These are phyloP conservation scores for Pichia nakasei DNA, from an alignment of 805 yeast genomes.

Conservation along the genomic window DNA sequence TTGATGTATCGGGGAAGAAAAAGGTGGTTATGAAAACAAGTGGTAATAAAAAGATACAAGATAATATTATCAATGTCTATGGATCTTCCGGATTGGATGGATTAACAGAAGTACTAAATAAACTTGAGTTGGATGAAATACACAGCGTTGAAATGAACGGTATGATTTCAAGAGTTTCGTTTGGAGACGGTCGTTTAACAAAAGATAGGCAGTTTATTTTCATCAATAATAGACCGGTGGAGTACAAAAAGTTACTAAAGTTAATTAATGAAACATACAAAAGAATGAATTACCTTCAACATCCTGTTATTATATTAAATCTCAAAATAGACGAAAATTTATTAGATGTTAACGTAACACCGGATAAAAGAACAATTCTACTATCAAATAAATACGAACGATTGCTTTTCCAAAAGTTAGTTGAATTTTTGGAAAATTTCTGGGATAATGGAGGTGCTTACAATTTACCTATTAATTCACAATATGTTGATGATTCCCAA, in stretches of 20 bases:
- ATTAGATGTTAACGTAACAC: slow-evolving; percentile 84
- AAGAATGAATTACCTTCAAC: slow-evolving; percentile 61
- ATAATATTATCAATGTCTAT: slow-evolving; percentile 57
- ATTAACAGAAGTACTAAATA: slow-evolving; percentile 40
- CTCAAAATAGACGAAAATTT: slow-evolving; percentile 41
- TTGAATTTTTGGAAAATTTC: slow-evolving; percentile 38
- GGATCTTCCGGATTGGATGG: slow-evolving; percentile 62
- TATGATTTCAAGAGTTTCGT: slow-evolving; percentile 62
- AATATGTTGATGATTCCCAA: background rate
- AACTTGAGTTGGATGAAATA: slow-evolving; percentile 28
- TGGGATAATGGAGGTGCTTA: slow-evolving; percentile 25
- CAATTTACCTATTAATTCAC: slow-evolving; percentile 7
- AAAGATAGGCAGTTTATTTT: slow-evolving; percentile 69
- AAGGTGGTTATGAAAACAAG: slow-evolving; percentile 49
- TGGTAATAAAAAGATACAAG: slow-evolving; percentile 39
- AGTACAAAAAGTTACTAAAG: slow-evolving; percentile 44
- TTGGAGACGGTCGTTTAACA: slow-evolving; percentile 67
- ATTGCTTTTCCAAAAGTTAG: slow-evolving; percentile 45
- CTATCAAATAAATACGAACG: slow-evolving; percentile 49
- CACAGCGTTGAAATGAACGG: slow-evolving; percentile 43
- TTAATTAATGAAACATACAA: slow-evolving; percentile 67
- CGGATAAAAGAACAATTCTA: slow-evolving; percentile 73
- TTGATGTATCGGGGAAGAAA: slow-evolving; percentile 39
- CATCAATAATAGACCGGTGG: slow-evolving; percentile 71
- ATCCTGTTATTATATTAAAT: slow-evolving; percentile 61